phyloP scores from a whole-genome alignment of 768 basidiomycete genomes.

The Tricholoma terreum region DNA sequence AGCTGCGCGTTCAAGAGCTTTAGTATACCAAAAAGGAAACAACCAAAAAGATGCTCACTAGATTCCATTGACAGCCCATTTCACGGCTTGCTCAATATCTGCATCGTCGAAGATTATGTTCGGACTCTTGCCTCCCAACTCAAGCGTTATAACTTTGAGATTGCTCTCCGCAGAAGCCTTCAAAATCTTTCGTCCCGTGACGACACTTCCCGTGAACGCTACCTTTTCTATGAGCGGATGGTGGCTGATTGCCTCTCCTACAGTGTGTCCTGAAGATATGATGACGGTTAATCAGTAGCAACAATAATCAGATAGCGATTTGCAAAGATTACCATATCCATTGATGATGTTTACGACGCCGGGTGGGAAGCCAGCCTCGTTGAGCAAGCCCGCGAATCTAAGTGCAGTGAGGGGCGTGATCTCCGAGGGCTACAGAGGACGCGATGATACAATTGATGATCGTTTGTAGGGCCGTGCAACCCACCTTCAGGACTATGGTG shows the following conservation, averaged over 20 bases:
- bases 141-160: conserved; percentile 36
- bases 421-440: conserved; percentile 50
- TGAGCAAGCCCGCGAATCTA: conserved; percentile 44
- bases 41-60: conserved; percentile 39
- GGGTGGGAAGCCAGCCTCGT: conserved; percentile 68
- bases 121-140: conserved; percentile 64
- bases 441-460: neutral
- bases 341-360: conserved; percentile 67
- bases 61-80: conserved; percentile 69
- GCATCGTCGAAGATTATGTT: conserved; percentile 70
- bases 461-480: neutral
- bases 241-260: conserved; percentile 57
- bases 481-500: conserved; percentile 52
- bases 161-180: conserved; percentile 79
- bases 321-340: conserved; percentile 41
- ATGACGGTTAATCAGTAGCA: conserved; percentile 42
- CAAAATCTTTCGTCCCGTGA: conserved; percentile 76
- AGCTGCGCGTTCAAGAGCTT: conserved; percentile 35
- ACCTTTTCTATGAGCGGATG: conserved; percentile 66
- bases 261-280: conserved; percentile 45
- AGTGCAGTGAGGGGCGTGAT: conserved; percentile 61
- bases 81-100: conserved; percentile 65
- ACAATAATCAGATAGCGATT: conserved; percentile 14
- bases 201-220: conserved; percentile 76
- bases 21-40: neutral